Evolutionary conservation across 1,139 yeast genomes (phyloP), one percentile per base, ranked within the genome.

Genomic region (Debaryomycetaceae sp.): DNA sequence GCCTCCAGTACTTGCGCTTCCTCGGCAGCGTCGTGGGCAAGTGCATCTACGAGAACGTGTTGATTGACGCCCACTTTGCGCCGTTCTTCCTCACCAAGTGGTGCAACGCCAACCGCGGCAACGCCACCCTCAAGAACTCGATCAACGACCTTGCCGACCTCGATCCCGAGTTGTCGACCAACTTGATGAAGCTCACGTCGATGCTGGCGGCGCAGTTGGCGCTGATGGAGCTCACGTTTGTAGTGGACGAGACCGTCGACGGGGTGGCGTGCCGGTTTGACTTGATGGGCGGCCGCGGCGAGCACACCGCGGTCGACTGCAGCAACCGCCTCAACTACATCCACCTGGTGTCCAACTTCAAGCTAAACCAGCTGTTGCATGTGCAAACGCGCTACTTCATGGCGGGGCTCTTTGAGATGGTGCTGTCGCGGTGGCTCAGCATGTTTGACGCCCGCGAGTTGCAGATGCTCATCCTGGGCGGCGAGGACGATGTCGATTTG

Each of bases 391-490:
- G 61, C 22, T 67, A 71, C 31, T 89, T 93, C 49, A 58, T 84
- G 23, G 71, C 66, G 18, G 98, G 98, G 0, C 54, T 91, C 35
- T 72, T 71, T 42, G 72, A 72, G 36, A 64, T 91, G 13, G 76
- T 91, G 9, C 69, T 81, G 5, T 75, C 81, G 2, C 69, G 69
- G 29, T 85, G 96, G 95, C 61, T 91, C 24, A 71, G 74, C 25
- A 78, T 91, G 81, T 91, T 91, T 58, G 86, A 83, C 49, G 79
- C 94, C 1, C 62, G 61, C 29, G 98, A 91, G 49, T 58, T 89
- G 16, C 96, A 86, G 51, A 78, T 80, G 69, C 64, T 93, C 23
- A 81, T 91, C 3, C 82, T 95, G 8, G 96, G 96, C 6, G 94
- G 86, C 1, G 56, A 58, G 30, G 75, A 71, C 18, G 83, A 78